Conservation (phyloP, 768 basidiomycete species). For the Tricholoma bakamatsutake region DNA sequence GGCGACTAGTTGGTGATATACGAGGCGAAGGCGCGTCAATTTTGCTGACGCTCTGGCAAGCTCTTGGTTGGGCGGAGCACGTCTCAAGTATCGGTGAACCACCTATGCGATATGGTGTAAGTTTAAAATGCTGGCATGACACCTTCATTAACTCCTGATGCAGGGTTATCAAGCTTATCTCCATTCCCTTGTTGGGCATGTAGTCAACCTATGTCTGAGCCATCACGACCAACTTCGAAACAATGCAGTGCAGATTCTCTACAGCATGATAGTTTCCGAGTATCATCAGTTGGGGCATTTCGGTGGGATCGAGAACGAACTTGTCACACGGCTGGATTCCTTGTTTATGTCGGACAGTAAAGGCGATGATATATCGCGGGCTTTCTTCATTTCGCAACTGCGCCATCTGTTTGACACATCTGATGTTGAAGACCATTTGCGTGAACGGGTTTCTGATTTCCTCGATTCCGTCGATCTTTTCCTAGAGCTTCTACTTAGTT, state of each 20-base stretch:
- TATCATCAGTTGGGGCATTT: slow-evolving; percentile 83
- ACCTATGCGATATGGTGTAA: slow-evolving; percentile 64
- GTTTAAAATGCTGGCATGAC: slow-evolving; percentile 18
- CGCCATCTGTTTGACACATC: slow-evolving; percentile 85
- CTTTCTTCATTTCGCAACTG: slow-evolving; percentile 89
- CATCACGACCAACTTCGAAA: slow-evolving; percentile 90
- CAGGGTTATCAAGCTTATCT: slow-evolving; percentile 85
- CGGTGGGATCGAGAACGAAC: slow-evolving; percentile 84
- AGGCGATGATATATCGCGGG: slow-evolving; percentile 84
- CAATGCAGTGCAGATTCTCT: slow-evolving; percentile 88
- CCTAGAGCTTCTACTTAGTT: slow-evolving; percentile 82
- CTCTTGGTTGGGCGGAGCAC: slow-evolving; percentile 73
- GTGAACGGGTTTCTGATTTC: slow-evolving; percentile 74
- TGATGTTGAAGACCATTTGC: slow-evolving; percentile 73
- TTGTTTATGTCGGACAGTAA: slow-evolving; percentile 93
- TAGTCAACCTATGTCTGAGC: slow-evolving; percentile 89
- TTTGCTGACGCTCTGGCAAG: slow-evolving; percentile 77
- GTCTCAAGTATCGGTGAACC: slow-evolving; percentile 44
- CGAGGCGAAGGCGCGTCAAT: slow-evolving; percentile 87
- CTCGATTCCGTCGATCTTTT: slow-evolving; percentile 89
- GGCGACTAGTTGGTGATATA: slow-evolving; percentile 94
- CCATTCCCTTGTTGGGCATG: slow-evolving; percentile 79
- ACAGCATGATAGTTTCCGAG: slow-evolving; percentile 92
- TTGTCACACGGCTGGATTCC: slow-evolving; percentile 85
- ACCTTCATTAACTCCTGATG: slow-evolving; percentile 9